phyloP scores from a whole-genome alignment of 202 grass and related monocot genomes.

The Dendrocalamus latiflorus region DNA sequence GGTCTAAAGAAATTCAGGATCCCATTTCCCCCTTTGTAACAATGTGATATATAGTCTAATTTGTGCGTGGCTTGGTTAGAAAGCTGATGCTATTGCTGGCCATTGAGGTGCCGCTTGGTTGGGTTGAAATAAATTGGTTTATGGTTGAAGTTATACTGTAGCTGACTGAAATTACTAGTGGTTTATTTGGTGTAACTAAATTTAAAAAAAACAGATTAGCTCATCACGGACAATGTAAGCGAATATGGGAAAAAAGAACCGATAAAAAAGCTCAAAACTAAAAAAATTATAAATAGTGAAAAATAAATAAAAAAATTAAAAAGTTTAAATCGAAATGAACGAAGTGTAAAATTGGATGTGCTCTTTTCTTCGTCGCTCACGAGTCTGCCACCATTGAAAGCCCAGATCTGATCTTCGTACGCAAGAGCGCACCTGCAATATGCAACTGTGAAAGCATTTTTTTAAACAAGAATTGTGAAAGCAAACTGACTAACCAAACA shows the following conservation, averaged over 20 bases:
- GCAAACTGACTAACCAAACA: background rate
- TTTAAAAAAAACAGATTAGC: too few relatives aligned
- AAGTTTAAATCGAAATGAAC: too few relatives aligned
- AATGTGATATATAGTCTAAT: background rate
- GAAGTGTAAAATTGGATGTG: background rate
- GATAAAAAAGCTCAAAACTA: too few relatives aligned
- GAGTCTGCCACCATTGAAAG: background rate
- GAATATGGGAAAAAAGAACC: too few relatives aligned
- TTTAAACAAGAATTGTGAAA: background rate
- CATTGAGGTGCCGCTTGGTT: background rate
- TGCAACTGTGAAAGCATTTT: background rate
- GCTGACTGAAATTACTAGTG: too few relatives aligned
- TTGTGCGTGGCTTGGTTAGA: background rate
- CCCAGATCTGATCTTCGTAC: background rate
- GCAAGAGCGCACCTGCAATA: background rate
- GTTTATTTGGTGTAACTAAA: too few relatives aligned
- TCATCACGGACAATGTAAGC: accelerated
- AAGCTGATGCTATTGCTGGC: background rate
- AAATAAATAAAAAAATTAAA: too few relatives aligned
- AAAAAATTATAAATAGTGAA: too few relatives aligned
- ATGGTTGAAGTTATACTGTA: too few relatives aligned
- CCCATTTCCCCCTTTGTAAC: background rate
- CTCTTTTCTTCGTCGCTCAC: background rate
- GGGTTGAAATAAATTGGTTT: accelerated
- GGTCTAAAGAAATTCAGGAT: background rate